Base-by-base conservation (phyloP, 352 stramenopile genomes). In the Globisporangium ultimum region DNA sequence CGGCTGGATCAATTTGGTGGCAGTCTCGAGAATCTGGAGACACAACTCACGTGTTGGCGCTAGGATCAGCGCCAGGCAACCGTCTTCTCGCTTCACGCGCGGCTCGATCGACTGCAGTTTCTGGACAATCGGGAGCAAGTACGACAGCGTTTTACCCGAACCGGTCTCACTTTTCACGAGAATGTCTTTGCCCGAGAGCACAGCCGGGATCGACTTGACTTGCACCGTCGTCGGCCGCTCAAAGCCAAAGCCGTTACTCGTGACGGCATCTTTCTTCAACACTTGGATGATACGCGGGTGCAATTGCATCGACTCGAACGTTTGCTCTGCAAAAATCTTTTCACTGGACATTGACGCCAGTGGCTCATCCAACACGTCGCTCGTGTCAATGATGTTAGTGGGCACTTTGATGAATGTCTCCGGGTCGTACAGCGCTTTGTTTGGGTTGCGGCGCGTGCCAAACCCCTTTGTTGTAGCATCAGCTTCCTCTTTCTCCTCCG, bases 111-210 rank as follows among this genome's bases (percentile, higher is more conserved):
- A 60, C 58, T 93, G 82, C 14, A 97, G 69, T 32, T 89, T 83
- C 65, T 98, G 88, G 14, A 99, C 73, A 47, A 99, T 95, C 15
- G 97, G 96, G 38, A 99, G 68, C 45, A 98, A 60, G 63, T 98
- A 99, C 43, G 96, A 93, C 47, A 99, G 74, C 36, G 96, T 99
- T 68, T 99, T 99, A 49, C 96, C 96, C 4, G 84, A 97, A 21
- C 97, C 96, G 1, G 97, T 99, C 68, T 99, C 95, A 60, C 81
- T 96, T 72, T 98, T 98, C 52, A 99, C 80, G 20, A 98, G 74
- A 46, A 98, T 74, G 68, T 98, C 87, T 52, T 79, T 82, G n/a
- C 76, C 76, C 14, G 71, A 70, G 1, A 93, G 63, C 38, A 92
- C 74, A 0, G 68, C 80, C 9, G 84, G 86, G 49, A 96, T 85